Conservation (phyloP, 495 filamentous ascomycete genomes). For the Aspergillus egyptiacus region DNA sequence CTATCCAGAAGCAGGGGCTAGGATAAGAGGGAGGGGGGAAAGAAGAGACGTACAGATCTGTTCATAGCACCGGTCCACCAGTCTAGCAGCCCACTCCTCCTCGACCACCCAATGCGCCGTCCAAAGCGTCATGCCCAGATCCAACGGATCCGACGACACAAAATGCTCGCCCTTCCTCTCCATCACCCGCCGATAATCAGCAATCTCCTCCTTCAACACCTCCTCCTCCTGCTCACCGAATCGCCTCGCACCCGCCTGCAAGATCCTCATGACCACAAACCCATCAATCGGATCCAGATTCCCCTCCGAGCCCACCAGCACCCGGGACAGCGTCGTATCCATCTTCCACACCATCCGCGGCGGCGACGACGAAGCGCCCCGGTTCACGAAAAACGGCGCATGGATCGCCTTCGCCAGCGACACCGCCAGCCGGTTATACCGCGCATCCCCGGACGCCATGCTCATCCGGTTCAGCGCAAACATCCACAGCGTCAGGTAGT, state of each 20-base stretch:
- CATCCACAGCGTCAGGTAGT: conserved; percentile 67
- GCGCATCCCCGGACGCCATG: conserved; percentile 42
- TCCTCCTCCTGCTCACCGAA: conserved; percentile 15
- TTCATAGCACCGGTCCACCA: conserved; percentile 41
- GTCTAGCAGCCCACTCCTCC: conserved; percentile 45
- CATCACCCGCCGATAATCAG: conserved; percentile 55
- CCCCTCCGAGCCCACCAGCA: conserved; percentile 51
- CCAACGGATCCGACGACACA: conserved; percentile 50
- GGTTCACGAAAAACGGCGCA: conserved; percentile 46
- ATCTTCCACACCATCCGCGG: conserved; percentile 62
- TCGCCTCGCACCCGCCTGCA: conserved; percentile 38
- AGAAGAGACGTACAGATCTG: conserved; percentile 31
- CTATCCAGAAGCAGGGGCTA: neutral
- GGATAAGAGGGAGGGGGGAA: conserved; percentile 5
- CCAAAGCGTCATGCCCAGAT: conserved; percentile 65
- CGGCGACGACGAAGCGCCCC: conserved; percentile 19
- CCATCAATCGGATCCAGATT: conserved; percentile 59
- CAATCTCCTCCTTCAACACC: conserved; percentile 47
- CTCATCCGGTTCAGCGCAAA: conserved; percentile 59
- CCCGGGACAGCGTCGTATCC: conserved; percentile 42
- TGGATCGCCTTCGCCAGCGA: conserved; percentile 56
- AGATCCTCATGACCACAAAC: conserved; percentile 49
- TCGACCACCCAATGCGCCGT: conserved; percentile 51
- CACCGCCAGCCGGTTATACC: conserved; percentile 51
- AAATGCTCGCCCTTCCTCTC: conserved; percentile 41